Conservation (phyloP, 2,329 filamentous ascomycete species). For the Xylaria sp. region DNA sequence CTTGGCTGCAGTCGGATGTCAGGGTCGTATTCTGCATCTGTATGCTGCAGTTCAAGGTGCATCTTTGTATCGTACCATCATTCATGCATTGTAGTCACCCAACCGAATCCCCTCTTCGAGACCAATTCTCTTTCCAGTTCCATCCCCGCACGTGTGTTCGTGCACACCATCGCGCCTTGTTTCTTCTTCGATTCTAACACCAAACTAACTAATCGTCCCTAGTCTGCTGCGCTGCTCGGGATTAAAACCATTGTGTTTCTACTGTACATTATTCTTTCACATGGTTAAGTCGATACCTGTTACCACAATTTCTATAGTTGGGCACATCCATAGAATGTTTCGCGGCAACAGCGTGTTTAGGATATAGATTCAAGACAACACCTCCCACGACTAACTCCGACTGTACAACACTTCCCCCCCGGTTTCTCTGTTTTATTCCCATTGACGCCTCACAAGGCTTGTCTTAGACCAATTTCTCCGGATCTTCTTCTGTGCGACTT, state of each 20-base stretch:
- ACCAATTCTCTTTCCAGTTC: conserved; percentile 12
- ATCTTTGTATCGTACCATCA: conserved; percentile 27
- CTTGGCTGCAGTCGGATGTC: conserved; percentile 27
- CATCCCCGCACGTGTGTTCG: conserved; percentile 24
- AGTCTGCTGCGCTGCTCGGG: conserved; percentile 28
- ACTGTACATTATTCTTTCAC: conserved; percentile 23
- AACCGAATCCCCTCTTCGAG: conserved; percentile 18
- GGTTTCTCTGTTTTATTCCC: conserved; percentile 27
- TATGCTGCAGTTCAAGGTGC: conserved; percentile 26
- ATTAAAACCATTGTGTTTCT: conserved; percentile 24
- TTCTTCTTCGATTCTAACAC: background rate
- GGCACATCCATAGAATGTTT: conserved; percentile 7
- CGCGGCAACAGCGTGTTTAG: conserved; percentile 30
- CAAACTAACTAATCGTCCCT: conserved; percentile 30
- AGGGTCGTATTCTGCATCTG: conserved; percentile 33
- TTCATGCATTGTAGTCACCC: conserved; percentile 20
- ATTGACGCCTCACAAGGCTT: conserved; percentile 32
- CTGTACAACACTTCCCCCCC: conserved; percentile 11
- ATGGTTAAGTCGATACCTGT: conserved; percentile 13
- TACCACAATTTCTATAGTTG: conserved; percentile 14
- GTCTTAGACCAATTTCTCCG: conserved; percentile 4
- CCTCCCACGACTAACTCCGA: conserved; percentile 27
- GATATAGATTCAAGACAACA: conserved; percentile 29
- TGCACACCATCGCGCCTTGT: conserved; percentile 10
- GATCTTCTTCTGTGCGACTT: conserved; percentile 24